phyloP scores from a whole-genome alignment of 2,329 filamentous ascomycete genomes.

The Fusarium papillatum region DNA sequence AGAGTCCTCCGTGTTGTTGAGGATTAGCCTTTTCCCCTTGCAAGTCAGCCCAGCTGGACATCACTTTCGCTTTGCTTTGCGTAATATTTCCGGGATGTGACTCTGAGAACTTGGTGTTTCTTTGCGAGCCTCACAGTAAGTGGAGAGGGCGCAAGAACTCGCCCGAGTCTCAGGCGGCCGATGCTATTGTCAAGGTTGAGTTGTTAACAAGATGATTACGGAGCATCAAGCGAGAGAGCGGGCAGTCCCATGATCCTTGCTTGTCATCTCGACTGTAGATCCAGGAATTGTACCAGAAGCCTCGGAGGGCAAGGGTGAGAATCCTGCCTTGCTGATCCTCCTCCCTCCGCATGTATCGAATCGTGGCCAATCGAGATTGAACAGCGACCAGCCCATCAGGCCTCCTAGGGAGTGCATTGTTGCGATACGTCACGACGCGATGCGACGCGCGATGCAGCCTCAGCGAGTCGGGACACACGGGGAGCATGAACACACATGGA shows the following conservation, averaged over 20 bases:
- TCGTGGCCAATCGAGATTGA: slow-evolving; percentile 31
- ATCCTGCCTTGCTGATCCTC: slow-evolving; percentile 28
- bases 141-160: slow-evolving; percentile 29
- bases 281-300: slow-evolving; percentile 35
- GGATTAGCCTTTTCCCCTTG: not conserved
- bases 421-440: slow-evolving; percentile 26
- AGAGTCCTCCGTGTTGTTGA: slow-evolving; percentile 6
- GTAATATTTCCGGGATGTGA: slow-evolving; percentile 1
- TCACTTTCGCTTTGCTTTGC: slow-evolving; percentile 9
- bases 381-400: not conserved
- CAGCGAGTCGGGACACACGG: slow-evolving; percentile 11
- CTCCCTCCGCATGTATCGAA: slow-evolving; percentile 28
- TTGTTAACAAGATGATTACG: slow-evolving; percentile 31
- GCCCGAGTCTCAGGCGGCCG: slow-evolving; percentile 21
- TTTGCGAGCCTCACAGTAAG: not conserved
- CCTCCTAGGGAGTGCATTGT: slow-evolving; percentile 4
- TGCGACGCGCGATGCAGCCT: slow-evolving; percentile 10
- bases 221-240: slow-evolving; percentile 31
- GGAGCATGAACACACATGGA: slow-evolving; percentile 10
- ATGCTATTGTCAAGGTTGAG: slow-evolving; percentile 7
- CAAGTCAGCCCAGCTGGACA: slow-evolving; percentile 14
- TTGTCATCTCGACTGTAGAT: slow-evolving; percentile 40
- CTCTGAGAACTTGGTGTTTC: not conserved
- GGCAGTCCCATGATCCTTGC: slow-evolving; percentile 37
- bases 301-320: slow-evolving; percentile 29